These are phyloP conservation scores for Teratosphaeria epicoccoides DNA, from an alignment of 2,329 filamentous ascomycete genomes.

Conservation along the genomic window DNA sequence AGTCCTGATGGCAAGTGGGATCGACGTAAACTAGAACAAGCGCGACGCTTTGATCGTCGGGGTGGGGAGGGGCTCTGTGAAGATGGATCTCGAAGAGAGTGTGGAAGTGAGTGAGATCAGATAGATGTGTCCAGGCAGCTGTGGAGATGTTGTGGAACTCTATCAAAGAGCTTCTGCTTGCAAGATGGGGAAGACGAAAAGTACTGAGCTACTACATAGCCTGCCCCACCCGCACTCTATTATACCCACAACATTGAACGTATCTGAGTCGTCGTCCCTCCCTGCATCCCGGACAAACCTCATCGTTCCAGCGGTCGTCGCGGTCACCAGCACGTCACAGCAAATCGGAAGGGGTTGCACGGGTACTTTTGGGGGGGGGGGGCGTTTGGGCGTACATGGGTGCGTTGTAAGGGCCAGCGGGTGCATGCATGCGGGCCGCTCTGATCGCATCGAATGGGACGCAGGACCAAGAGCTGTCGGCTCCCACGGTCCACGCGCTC, in stretches of 20 bases:
- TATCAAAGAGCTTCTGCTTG: not conserved
- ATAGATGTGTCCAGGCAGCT: too few relatives aligned
- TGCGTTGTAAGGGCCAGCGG: not conserved
- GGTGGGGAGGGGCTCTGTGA: too few relatives aligned
- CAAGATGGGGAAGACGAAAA: too few relatives aligned
- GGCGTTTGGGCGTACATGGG: not conserved
- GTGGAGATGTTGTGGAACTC: not conserved
- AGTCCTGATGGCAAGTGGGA: not conserved
- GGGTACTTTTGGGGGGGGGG: too few relatives aligned
- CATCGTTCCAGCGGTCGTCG: not conserved
- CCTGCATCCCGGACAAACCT: too few relatives aligned
- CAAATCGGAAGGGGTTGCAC: not conserved
- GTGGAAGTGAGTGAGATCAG: too few relatives aligned
- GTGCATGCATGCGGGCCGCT: not conserved
- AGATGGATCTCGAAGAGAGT: too few relatives aligned
- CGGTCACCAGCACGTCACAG: not conserved
- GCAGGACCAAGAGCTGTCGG: not conserved
- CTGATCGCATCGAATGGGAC: not conserved
- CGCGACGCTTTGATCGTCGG: not conserved
- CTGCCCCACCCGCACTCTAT: too few relatives aligned
- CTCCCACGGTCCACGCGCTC: too few relatives aligned
- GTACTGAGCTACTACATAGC: too few relatives aligned
- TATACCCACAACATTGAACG: too few relatives aligned
- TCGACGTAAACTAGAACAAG: not conserved
- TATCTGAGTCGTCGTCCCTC: too few relatives aligned